Percentiles rank a stretch among this genome's conserved stretches.
Evolutionary conservation across 2,329 filamentous ascomycete species (phyloP).

Genomic region (Bretziella fagacearum): DNA sequence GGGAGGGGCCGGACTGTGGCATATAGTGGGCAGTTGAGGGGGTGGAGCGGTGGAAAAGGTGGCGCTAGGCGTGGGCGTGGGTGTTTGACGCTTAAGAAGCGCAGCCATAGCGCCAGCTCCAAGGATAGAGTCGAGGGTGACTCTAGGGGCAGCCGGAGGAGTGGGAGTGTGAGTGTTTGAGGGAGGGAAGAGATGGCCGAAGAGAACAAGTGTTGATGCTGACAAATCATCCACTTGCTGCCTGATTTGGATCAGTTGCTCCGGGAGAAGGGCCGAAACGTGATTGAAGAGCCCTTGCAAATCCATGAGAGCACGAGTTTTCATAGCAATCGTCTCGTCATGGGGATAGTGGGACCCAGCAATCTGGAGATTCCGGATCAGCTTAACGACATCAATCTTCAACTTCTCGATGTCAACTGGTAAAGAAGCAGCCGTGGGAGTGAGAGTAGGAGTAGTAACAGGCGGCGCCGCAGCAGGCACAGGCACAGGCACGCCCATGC

Average conservation of each 20-base stretch:
- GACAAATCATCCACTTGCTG: slow-evolving; percentile 68
- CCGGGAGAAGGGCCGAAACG: slow-evolving; percentile 57
- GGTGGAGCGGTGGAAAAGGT: not conserved
- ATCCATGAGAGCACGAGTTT: slow-evolving; percentile 70
- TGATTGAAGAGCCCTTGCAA: slow-evolving; percentile 60
- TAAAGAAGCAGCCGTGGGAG: not conserved
- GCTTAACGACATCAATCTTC: slow-evolving; percentile 64
- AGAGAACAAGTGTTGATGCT: slow-evolving; percentile 39
- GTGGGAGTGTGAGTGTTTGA: no score
- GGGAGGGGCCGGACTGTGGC: not conserved
- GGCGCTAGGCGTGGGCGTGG: slow-evolving; percentile 1
- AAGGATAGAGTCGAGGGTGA: slow-evolving; percentile 39
- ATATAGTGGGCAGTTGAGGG: not conserved
- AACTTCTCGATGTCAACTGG: slow-evolving; percentile 51
- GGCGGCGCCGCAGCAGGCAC: not conserved
- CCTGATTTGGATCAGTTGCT: slow-evolving; percentile 71
- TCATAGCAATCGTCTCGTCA: slow-evolving; percentile 59
- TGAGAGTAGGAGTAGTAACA: not conserved
- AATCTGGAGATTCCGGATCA: slow-evolving; percentile 55
- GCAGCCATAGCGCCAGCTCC: slow-evolving; percentile 43
- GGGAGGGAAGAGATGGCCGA: slow-evolving; percentile 24
- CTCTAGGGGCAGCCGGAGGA: slow-evolving; percentile 20
- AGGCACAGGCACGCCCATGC: not conserved
- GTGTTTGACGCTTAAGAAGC: slow-evolving; percentile 30
- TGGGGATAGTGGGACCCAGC: slow-evolving; percentile 61